Conservation (phyloP, 345 rosid genomes). For the Eutrema japonicum region DNA sequence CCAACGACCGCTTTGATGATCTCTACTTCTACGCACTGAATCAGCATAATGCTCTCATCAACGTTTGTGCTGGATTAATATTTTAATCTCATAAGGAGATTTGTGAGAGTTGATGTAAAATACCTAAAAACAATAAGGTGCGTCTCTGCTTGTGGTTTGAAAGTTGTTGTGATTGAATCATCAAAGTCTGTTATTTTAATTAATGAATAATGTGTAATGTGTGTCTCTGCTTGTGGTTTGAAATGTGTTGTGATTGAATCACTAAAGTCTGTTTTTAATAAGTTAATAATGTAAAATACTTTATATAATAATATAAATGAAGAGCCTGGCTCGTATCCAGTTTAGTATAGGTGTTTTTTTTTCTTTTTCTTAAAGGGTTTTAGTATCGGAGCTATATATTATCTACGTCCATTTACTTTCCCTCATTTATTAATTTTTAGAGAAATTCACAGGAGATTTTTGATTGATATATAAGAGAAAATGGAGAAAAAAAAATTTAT, state of each 20-base stretch:
- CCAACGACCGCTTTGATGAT: conserved; percentile 28
- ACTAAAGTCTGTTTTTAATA: neutral
- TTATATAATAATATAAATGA: too few relatives aligned
- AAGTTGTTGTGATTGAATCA: too few relatives aligned
- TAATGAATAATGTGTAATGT: neutral
- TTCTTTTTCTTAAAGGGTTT: too few relatives aligned
- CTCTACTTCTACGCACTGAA: conserved; percentile 24
- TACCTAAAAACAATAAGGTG: neutral
- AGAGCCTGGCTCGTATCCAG: neutral
- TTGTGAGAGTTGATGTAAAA: conserved; percentile 1
- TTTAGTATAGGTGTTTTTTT: too few relatives aligned
- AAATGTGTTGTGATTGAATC: neutral
- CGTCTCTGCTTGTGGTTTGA: too few relatives aligned
- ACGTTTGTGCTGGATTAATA: neutral
- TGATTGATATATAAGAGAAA: neutral
- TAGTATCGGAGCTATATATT: too few relatives aligned
- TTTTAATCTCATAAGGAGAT: conserved; percentile 16
- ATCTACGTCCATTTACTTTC: neutral
- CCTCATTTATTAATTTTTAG: neutral
- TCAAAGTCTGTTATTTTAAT: neutral
- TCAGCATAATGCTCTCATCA: conserved; percentile 12
- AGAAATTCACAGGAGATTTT: neutral
- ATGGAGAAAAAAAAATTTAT: neutral
- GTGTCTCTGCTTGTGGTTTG: conserved; percentile 2
- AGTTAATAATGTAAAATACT: too few relatives aligned